These are phyloP conservation scores for Uromyces viciae-fabae DNA, from an alignment of 1,284 basidiomycete genomes.

Conservation along the genomic window DNA sequence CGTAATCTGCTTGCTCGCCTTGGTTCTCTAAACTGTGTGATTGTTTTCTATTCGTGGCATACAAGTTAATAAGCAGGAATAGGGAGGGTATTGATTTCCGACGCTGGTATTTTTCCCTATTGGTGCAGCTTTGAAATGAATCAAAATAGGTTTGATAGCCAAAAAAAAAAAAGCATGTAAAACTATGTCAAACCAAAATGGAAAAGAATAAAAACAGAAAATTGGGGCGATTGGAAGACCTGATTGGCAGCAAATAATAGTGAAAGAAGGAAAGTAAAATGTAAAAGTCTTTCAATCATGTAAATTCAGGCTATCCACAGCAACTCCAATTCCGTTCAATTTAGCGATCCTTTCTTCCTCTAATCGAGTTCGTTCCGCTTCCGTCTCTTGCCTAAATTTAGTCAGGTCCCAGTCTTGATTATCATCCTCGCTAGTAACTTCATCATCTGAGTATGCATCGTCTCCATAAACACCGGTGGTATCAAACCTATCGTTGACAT, in stretches of 20 bases:
- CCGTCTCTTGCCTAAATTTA: slow-evolving; percentile 64
- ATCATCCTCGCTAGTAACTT: slow-evolving; percentile 59
- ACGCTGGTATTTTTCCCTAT: no score
- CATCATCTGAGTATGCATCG: slow-evolving; percentile 48
- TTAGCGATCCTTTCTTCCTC: slow-evolving; percentile 47
- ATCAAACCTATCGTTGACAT: slow-evolving; percentile 67
- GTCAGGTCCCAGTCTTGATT: slow-evolving; percentile 69
- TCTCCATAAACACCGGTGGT: slow-evolving; percentile 63
- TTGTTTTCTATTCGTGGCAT: no score
- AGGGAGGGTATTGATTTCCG: no score
- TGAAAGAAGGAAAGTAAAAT: background rate
- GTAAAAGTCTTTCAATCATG: background rate
- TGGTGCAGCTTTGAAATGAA: no score
- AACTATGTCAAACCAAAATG: no score
- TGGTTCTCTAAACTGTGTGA: no score
- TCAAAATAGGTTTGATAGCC: no score
- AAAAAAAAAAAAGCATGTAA: no score
- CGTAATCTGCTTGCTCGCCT: no score
- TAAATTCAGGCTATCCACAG: slow-evolving; percentile 13
- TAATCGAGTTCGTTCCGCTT: slow-evolving; percentile 59
- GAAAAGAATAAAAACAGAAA: no score
- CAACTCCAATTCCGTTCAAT: slow-evolving; percentile 41
- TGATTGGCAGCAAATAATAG: background rate
- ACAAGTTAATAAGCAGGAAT: no score
- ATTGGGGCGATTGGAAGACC: no score